Evolutionary conservation across 495 filamentous ascomycete species (phyloP), one percentile per base, ranked within the genome.

Genomic region (Physcia stellaris): DNA sequence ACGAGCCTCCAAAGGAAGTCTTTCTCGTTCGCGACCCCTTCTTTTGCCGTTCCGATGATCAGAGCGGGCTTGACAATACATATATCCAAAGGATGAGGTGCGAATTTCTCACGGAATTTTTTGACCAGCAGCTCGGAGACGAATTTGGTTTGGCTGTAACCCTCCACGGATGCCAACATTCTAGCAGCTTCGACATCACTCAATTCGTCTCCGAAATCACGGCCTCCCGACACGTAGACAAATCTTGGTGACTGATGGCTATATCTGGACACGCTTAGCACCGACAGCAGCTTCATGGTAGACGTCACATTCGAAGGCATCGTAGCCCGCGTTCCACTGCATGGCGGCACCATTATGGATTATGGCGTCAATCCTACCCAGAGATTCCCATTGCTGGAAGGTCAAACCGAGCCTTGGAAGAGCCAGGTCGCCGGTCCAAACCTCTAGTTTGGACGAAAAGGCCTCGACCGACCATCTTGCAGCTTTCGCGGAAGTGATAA

Each of bases 341-440:
- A 61, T 56, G 13, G 24, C 4, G 11, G 58, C 57, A 7, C 51
- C 58, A 24, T 56, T 58, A 37, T 61, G 58, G 22, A 61, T 58
- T 10, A 59, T 46, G 4, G 49, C 42, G 23, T 19, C 21, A 51
- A 16, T 16, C 49, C 73, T 71, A 75, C 12, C 58, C 59, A 9
- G 48, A 50, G 7, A 68, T 55, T 27, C 60, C 59, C 19, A 57
- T 17, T 49, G 49, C 18, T 26, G 26, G 1, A 21, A 13, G 11
- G 35, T 37, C 22, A 86, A 49, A 6, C 83, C 82, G 3, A 88
- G 66, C 7, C 63, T 57, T 2, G 77, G 70, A 41, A 70, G 55
- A 3, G 69, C 64, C 3, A 87, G 57, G 51, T 83, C 73, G n/a
- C 83, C 83, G 5, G 68, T 24, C 54, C 51, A 54, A 16, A 49